Base-by-base conservation (phyloP, 2,329 filamentous ascomycete species). In the Apiospora pterosperma region DNA sequence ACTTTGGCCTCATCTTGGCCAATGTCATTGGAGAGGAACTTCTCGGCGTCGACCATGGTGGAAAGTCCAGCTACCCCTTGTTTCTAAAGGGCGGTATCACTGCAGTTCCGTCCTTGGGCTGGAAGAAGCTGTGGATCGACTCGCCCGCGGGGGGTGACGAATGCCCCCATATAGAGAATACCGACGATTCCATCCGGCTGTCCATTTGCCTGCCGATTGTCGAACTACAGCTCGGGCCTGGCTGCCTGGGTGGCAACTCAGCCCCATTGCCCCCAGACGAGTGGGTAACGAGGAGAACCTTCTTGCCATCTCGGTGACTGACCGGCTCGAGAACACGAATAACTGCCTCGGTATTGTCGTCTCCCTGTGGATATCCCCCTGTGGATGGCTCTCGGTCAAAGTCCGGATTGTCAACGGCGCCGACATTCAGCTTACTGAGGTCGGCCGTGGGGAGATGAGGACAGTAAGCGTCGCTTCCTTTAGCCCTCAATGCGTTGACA, bases 361-460 rank as follows among this genome's bases (percentile, higher is more conserved):
- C 48, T 10, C 71, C 69, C 25, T 70, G 68, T 1, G 75, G 75
- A 52, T 76, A 76, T 10, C 75, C 75, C 3, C 65, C 72, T 7
- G 61, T 39, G 0, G 75, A 73, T 34, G 72, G 71, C 19, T 61
- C 69, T 10, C 68, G 69, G 60, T 73, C 66, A 41, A 68, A 71
- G 44, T 73, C 68, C 4, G 68, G 70, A 5, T 66, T 65, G 61
- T 62, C 66, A 12, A 66, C 59, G 14, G 69, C 69, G 39, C 71
- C 68, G 12, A 72, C 71, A 25, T 73, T 72, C 5, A 73, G 62
- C 55, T 66, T 69, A 0, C 65, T 8, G 34, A 73, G 61, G 62
- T 78, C 75, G 11, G 73, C 67, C 3, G 73, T 76, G 1, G 75
- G 72, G 7, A 75, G 69, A 39, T 77, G 75, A 19, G 76, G 75